A percentile compares a stretch with the other conserved stretches of the same genome.
phyloP scores from a whole-genome alignment of 1,284 basidiomycete species.

The Lentinus polychrous region DNA sequence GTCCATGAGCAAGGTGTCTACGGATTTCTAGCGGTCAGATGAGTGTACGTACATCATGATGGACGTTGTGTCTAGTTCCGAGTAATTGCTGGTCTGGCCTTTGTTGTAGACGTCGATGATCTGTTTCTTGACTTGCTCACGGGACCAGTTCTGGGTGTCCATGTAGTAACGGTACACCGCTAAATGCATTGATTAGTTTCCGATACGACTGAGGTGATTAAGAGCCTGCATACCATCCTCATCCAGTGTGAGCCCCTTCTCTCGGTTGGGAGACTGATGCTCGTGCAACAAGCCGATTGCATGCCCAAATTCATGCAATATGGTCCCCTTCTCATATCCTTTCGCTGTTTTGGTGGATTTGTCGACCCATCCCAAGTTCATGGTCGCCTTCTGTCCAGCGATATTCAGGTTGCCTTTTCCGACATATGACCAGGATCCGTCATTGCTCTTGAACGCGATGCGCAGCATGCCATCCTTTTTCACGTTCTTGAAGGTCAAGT shows the following conservation, averaged over 20 bases:
- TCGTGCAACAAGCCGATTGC: slow-evolving; percentile 27
- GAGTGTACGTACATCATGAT: slow-evolving; percentile 7
- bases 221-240: slow-evolving; percentile 4
- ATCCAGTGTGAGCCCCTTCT: slow-evolving; percentile 14
- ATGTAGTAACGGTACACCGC: slow-evolving; percentile 15
- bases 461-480: not conserved
- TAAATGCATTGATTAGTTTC: not conserved
- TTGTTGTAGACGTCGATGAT: slow-evolving; percentile 18
- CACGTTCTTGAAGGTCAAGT: slow-evolving; percentile 1
- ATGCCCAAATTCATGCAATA: slow-evolving; percentile 29
- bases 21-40: no score
- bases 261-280: slow-evolving; percentile 23
- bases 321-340: slow-evolving; percentile 7
- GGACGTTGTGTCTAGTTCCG: slow-evolving; percentile 14
- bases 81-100: slow-evolving; percentile 17
- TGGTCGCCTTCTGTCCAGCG: slow-evolving; percentile 10
- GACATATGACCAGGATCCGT: slow-evolving; percentile 6
- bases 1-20: slow-evolving; percentile 1
- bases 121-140: slow-evolving; percentile 14
- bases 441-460: slow-evolving; percentile 4
- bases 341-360: not conserved
- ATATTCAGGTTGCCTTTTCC: slow-evolving; percentile 1
- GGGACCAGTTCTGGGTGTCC: slow-evolving; percentile 9
- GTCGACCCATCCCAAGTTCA: slow-evolving; percentile 21
- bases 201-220: not conserved